Evolutionary conservation across 1,284 basidiomycete species (phyloP), one percentile per base, ranked within the genome.

Genomic region (Caloboletus firmus): DNA sequence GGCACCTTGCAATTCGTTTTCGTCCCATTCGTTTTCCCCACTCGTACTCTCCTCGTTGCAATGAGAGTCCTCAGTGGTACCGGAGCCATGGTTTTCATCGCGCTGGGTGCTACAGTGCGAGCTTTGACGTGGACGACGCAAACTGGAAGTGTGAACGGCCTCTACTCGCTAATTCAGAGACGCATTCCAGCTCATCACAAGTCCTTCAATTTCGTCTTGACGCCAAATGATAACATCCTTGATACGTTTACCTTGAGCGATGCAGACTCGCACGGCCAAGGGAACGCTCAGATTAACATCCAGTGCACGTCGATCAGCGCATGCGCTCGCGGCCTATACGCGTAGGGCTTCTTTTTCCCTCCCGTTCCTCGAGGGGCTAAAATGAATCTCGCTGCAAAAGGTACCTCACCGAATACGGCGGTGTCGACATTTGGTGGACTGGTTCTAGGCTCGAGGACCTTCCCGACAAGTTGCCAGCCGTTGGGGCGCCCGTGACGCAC

Each of bases 391-490:
- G 8, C 18, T n/a, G 20, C 2, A 2, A 37, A 39, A 77, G 75
- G 1, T 76, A 77, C 53, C 61, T 75, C 26, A 75, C 74, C 0
- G 64, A 71, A 34, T 65, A 65, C 43, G 72, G 68, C 9, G 65
- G 69, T 2, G 69, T 76, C 8, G 75, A 76, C 48, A 77, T 76
- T 35, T 77, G 72, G 72, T 76, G 74, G 75, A 74, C 76, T 1
- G 74, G 75, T 5, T 77, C 74, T 10, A 69, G 74, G 30, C 67
- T 76, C 12, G 59, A 63, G 17, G 46, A 64, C 30, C 65, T 77
- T 12, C 66, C 73, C 0, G 0, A 57, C 3, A 48, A 55, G 28
- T 59, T 77, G 8, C 74, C 74, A 0, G 49, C 62, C 15, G 58
- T 76, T 17, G 70, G 72, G 10, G 52, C 56, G 11, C 59, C 69